Conservation (phyloP, 768 basidiomycete genomes). For the Pleurotus eryngii region DNA sequence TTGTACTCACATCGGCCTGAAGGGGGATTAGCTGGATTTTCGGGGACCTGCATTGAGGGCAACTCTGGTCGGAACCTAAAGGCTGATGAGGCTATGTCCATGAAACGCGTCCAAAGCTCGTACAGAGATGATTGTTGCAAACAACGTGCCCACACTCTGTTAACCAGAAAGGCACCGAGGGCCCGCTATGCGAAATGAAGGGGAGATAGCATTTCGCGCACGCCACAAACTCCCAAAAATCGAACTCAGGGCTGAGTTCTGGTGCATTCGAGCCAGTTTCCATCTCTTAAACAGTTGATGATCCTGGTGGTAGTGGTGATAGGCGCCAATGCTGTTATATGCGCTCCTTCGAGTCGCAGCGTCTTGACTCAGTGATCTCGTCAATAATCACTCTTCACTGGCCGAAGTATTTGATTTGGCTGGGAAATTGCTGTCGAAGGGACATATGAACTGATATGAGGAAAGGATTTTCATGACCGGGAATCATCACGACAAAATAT, state of each 20-base stretch:
- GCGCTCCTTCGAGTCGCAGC: no score
- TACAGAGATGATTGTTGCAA: constrained; percentile 85
- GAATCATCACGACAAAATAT: no score
- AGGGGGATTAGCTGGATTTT: constrained; percentile 69
- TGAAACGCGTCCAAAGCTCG: constrained; percentile 13
- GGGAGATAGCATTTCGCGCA: constrained; percentile 71
- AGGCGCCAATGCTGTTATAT: no score
- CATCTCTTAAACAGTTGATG: no score
- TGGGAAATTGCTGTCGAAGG: no score
- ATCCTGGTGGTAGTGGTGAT: no score
- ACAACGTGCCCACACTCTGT: constrained; percentile 86
- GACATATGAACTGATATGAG: no score
- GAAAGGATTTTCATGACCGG: no score
- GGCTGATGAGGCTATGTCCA: neutral
- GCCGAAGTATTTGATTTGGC: no score
- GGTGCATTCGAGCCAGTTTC: neutral
- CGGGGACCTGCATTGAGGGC: constrained; percentile 61
- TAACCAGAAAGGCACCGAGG: constrained; percentile 79
- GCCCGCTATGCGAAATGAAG: constrained; percentile 50
- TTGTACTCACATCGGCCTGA: constrained; percentile 60
- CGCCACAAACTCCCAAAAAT: constrained; percentile 80
- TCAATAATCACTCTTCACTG: neutral
- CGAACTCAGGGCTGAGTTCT: constrained; percentile 33
- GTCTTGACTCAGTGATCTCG: neutral
- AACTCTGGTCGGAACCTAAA: constrained; percentile 70